phyloP scores from a whole-genome alignment of 148 eudicot species.

The Rhododendron vialii region DNA sequence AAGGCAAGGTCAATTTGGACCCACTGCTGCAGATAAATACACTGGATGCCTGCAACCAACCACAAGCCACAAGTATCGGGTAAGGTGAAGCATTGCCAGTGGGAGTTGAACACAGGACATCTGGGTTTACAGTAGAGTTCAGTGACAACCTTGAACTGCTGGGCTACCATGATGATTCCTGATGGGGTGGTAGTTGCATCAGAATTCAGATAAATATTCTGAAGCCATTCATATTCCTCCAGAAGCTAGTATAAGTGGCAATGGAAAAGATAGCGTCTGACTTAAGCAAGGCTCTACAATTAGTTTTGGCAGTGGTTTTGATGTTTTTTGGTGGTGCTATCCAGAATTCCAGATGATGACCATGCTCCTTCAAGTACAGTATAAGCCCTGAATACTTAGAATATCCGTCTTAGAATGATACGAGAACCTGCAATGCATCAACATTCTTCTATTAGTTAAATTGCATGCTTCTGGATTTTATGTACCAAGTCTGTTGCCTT shows the following conservation, averaged over 20 bases:
- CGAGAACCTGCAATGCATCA: neutral
- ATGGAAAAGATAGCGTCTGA: neutral
- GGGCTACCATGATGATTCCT: neutral
- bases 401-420: neutral
- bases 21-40: too few relatives aligned
- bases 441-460: neutral
- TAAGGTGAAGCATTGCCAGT: neutral
- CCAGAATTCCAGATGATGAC: neutral
- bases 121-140: neutral
- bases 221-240: neutral
- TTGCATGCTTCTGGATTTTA: neutral
- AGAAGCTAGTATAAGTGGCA: neutral
- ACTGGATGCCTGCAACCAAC: neutral
- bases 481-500: neutral
- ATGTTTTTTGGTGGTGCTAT: neutral
- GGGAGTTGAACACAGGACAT: neutral
- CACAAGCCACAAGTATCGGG: neutral
- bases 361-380: neutral
- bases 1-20: neutral
- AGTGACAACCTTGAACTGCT: neutral
- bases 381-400: neutral
- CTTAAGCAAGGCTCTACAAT: neutral
- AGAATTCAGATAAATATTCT: neutral
- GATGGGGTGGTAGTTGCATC: neutral
- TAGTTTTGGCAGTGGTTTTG: neutral